phyloP scores from a whole-genome alignment of 2,329 filamentous ascomycete species.

The Diaporthe citrichinensis region DNA sequence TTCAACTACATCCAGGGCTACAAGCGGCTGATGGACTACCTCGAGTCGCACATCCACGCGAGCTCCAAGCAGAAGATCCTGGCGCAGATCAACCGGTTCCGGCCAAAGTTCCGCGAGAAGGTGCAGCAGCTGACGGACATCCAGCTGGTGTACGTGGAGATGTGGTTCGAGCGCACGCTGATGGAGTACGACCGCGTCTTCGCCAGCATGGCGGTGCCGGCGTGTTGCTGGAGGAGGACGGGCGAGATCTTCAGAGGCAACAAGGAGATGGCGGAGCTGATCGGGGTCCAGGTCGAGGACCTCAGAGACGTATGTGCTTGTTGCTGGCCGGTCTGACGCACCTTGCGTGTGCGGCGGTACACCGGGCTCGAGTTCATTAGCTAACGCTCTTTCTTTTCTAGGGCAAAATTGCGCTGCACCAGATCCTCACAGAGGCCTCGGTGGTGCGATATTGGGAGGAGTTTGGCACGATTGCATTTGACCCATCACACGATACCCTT shows the following conservation, averaged over 20 bases:
- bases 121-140: slow-evolving; percentile 94
- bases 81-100: slow-evolving; percentile 90
- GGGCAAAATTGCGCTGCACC: slow-evolving; percentile 95
- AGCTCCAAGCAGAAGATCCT: slow-evolving; percentile 91
- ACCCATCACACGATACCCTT: slow-evolving; percentile 92
- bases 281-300: slow-evolving; percentile 91
- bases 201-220: slow-evolving; percentile 98
- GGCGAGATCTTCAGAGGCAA: slow-evolving; percentile 98
- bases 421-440: slow-evolving; percentile 95
- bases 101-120: slow-evolving; percentile 95
- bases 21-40: slow-evolving; percentile 88
- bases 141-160: slow-evolving; percentile 94
- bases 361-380: slow-evolving; percentile 33
- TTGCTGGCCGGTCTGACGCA: slow-evolving; percentile 23
- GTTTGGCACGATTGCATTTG: slow-evolving; percentile 97
- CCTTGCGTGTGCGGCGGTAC: neutral
- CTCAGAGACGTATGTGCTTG: slow-evolving; percentile 83
- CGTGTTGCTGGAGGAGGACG: slow-evolving; percentile 96
- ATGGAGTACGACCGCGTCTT: slow-evolving; percentile 99
- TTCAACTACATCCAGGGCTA: slow-evolving; percentile 99
- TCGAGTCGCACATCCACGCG: slow-evolving; percentile 88
- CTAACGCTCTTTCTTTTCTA: slow-evolving; percentile 53
- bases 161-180: slow-evolving; percentile 97
- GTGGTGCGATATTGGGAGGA: slow-evolving; percentile 99
- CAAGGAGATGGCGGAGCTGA: slow-evolving; percentile 98